Percentiles rank a stretch among this genome's conserved stretches.
Conservation (phyloP, 2,329 filamentous ascomycete species). For the Pseudogymnoascus sp. region DNA sequence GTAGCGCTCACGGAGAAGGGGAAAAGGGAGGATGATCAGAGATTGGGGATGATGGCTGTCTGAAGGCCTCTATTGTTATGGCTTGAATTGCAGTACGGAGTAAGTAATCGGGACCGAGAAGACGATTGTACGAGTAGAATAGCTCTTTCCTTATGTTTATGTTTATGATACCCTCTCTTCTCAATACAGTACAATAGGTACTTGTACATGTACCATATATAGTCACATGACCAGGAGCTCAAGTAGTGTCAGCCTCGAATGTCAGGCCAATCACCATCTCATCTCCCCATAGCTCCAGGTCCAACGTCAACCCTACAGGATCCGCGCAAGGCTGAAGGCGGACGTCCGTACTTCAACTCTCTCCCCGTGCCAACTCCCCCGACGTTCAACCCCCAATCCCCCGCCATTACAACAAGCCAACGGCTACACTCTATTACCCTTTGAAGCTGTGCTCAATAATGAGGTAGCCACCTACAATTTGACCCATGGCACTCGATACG, state of each 20-base stretch:
- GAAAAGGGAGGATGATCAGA: not conserved
- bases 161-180: constrained; percentile 6
- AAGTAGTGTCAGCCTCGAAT: not conserved
- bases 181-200: constrained; percentile 1
- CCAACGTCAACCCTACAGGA: constrained; percentile 8
- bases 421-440: not conserved
- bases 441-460: constrained; percentile 2
- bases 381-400: not conserved
- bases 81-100: not conserved
- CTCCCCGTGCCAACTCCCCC: not conserved
- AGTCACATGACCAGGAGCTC: not conserved
- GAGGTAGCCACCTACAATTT: constrained; percentile 4
- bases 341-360: not conserved
- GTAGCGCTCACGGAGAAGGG: not conserved
- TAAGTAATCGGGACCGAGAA: not conserved
- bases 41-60: not conserved
- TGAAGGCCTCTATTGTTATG: not conserved
- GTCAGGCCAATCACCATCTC: not conserved
- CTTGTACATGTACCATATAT: not conserved
- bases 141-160: not conserved
- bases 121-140: constrained; percentile 3
- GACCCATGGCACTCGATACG: constrained; percentile 58
- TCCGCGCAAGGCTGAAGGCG: constrained; percentile 6
- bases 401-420: not conserved
- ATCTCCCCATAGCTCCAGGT: not conserved